These are phyloP conservation scores for Populus tomentosa DNA, from an alignment of 441 rosid species.

Conservation along the genomic window DNA sequence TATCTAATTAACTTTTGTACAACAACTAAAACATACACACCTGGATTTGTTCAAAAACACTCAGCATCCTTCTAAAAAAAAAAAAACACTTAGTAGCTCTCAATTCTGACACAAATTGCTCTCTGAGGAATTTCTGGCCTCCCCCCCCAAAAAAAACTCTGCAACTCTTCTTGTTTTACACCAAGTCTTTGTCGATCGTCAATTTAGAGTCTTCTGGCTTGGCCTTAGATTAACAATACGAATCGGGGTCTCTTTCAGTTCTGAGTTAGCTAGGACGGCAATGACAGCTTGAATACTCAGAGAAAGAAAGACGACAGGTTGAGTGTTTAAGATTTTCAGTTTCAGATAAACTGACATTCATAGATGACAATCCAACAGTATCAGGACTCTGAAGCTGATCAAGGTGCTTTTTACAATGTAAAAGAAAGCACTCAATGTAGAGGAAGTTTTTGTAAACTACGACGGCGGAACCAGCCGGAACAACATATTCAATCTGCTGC, in stretches of 20 bases:
- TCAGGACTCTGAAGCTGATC: conserved; percentile 67
- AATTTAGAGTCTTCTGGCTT: neutral
- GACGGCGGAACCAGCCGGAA: conserved; percentile 53
- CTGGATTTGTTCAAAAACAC: no score
- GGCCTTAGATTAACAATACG: neutral
- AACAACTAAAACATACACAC: no score
- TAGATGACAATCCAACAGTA: conserved; percentile 48
- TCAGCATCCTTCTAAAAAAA: no score
- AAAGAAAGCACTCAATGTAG: conserved; percentile 71
- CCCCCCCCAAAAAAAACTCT: neutral
- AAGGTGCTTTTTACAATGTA: conserved; percentile 76
- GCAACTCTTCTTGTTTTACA: neutral
- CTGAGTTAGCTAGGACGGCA: no score
- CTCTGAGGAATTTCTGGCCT: no score
- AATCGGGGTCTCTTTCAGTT: no score
- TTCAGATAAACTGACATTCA: conserved; percentile 29
- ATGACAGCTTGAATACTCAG: neutral
- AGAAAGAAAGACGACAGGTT: neutral
- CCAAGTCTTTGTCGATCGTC: no score
- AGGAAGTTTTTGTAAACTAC: conserved; percentile 75
- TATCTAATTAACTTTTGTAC: no score
- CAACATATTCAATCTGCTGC: conserved; percentile 35
- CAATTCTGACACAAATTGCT: no score
- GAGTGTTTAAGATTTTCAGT: conserved; percentile 6
- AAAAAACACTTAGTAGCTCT: neutral